A percentile compares a stretch with the other conserved stretches of the same genome.
phyloP scores from a whole-genome alignment of 164 flowering plant species.

The Vitis vinifera region DNA sequence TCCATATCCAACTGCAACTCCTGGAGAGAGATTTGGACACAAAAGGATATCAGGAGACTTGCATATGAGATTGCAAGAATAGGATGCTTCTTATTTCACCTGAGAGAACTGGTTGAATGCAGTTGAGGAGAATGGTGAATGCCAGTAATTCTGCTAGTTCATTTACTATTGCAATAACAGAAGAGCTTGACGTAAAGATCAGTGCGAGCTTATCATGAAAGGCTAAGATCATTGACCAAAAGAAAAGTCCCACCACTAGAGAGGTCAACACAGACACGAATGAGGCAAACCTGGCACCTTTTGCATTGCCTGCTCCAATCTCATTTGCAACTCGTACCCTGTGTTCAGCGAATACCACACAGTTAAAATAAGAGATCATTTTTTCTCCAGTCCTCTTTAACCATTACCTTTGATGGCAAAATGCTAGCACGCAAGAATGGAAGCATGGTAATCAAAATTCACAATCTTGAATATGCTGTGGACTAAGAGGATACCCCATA shows the following conservation, averaged over 20 bases:
- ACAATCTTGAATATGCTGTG: too few relatives aligned
- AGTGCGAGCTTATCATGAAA: conserved; percentile 36
- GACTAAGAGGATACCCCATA: too few relatives aligned
- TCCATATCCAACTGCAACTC: conserved; percentile 77
- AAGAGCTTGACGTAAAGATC: conserved; percentile 45
- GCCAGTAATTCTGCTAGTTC: conserved; percentile 44
- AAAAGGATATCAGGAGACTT: not conserved
- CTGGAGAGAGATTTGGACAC: conserved; percentile 26
- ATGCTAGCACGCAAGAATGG: too few relatives aligned
- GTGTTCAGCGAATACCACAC: not conserved
- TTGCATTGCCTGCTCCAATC: conserved; percentile 66
- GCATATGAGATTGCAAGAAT: not conserved
- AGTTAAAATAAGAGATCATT: too few relatives aligned
- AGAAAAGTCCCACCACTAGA: conserved; percentile 40
- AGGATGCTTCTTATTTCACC: conserved; percentile 22
- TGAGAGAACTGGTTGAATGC: conserved; percentile 67
- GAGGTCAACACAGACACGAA: conserved; percentile 43
- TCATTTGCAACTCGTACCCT: conserved; percentile 75
- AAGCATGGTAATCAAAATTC: too few relatives aligned
- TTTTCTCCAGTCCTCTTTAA: too few relatives aligned
- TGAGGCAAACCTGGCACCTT: conserved; percentile 59
- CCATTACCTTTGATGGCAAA: too few relatives aligned
- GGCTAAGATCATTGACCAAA: conserved; percentile 31
- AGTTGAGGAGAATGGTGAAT: conserved; percentile 56
- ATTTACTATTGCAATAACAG: conserved; percentile 32